Conservation (phyloP, 768 basidiomycete species). For the Hericium alpestre region DNA sequence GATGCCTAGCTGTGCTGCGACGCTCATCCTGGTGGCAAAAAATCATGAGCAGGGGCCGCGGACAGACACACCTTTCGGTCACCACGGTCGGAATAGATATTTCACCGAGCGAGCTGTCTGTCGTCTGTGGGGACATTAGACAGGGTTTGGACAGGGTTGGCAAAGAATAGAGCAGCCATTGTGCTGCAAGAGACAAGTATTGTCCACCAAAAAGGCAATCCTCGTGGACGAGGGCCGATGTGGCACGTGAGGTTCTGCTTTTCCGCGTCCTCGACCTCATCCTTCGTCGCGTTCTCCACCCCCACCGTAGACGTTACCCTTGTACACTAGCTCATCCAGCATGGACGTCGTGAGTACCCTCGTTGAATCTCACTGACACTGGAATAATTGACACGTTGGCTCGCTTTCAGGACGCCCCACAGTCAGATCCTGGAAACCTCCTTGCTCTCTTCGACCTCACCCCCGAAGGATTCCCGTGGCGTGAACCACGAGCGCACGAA, state of each 20-base stretch:
- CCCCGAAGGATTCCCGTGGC: constrained; percentile 48
- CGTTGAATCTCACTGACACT: too few relatives aligned
- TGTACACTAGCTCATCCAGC: background rate
- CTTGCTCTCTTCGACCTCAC: constrained; percentile 39
- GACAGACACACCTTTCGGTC: too few relatives aligned
- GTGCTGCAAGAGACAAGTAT: background rate
- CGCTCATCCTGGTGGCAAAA: too few relatives aligned
- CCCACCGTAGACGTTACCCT: background rate
- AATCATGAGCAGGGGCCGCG: too few relatives aligned
- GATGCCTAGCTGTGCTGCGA: too few relatives aligned
- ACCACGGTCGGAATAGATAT: too few relatives aligned
- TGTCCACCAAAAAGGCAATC: background rate
- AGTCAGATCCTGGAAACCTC: constrained; percentile 4
- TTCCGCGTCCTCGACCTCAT: background rate
- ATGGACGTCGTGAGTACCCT: background rate
- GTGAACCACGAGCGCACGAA: constrained; percentile 37
- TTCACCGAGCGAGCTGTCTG: too few relatives aligned
- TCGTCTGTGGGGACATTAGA: background rate
- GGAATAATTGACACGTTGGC: too few relatives aligned
- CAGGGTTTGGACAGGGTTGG: background rate
- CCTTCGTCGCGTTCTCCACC: background rate
- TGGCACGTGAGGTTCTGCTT: constrained; percentile 1
- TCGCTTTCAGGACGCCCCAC: constrained; percentile 3
- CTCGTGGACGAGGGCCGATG: background rate
- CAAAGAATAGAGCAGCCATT: background rate